These are phyloP conservation scores for Termitomyces sp. DNA, from an alignment of 768 basidiomycete species.

Conservation along the genomic window DNA sequence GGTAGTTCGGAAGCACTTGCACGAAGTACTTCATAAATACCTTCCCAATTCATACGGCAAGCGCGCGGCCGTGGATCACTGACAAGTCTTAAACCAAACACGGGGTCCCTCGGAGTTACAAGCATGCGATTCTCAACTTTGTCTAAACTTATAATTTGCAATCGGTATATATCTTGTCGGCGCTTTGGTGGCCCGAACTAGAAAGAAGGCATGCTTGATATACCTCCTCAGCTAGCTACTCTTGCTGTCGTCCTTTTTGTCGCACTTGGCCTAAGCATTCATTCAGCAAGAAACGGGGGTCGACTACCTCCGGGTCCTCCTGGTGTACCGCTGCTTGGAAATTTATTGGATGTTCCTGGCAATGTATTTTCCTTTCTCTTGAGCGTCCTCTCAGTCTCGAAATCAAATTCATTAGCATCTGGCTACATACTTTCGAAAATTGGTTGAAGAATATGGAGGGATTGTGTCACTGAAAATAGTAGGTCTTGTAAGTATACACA, in stretches of 20 bases:
- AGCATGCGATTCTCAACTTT: no score
- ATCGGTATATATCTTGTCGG: not conserved
- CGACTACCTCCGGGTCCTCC: not conserved
- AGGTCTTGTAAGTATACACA: not conserved
- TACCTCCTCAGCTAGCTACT: not conserved
- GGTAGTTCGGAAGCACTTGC: no score
- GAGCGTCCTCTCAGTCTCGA: no score
- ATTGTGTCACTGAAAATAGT: not conserved
- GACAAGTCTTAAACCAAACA: no score
- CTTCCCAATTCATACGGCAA: no score
- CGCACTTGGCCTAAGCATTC: not conserved
- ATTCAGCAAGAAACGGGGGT: not conserved
- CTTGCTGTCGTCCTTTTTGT: not conserved
- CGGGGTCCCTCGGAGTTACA: no score
- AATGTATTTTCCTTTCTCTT: no score
- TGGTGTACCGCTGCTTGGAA: not conserved
- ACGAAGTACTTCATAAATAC: no score
- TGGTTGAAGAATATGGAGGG: not conserved
- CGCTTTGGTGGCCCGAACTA: not conserved
- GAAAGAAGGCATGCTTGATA: not conserved
- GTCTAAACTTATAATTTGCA: no score
- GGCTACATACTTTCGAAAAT: not conserved
- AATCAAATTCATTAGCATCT: not conserved
- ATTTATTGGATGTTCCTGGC: not conserved
- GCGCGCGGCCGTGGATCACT: no score